phyloP scores from a whole-genome alignment of 345 rosid genomes.

The Murraya paniculata region DNA sequence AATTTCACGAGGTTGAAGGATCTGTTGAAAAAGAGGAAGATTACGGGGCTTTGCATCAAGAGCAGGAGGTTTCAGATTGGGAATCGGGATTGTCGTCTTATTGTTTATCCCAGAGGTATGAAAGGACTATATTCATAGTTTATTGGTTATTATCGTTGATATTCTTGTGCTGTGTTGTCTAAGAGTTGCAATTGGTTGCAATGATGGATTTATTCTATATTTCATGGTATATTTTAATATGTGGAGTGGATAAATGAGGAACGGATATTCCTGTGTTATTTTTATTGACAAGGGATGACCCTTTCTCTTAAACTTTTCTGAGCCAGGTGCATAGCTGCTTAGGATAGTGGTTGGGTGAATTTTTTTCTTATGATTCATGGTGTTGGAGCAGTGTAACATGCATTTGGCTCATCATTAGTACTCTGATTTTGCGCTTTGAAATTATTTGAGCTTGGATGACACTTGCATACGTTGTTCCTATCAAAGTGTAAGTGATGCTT shows the following conservation, averaged over 20 bases:
- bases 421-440: slow-evolving; percentile 5
- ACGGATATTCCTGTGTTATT: not conserved
- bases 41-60: slow-evolving; percentile 94
- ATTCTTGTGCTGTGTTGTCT: not conserved
- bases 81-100: slow-evolving; percentile 94
- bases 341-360: slow-evolving; percentile 12
- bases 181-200: not conserved
- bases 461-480: slow-evolving; percentile 10
- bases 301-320: slow-evolving; percentile 12
- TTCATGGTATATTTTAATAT: not conserved
- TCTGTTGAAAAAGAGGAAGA: slow-evolving; percentile 94
- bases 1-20: slow-evolving; percentile 92
- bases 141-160: not conserved
- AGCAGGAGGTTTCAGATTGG: slow-evolving; percentile 99
- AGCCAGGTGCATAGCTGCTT: slow-evolving; percentile 10
- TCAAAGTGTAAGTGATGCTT: slow-evolving; percentile 8
- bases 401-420: slow-evolving; percentile 12
- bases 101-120: slow-evolving; percentile 99
- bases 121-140: not conserved
- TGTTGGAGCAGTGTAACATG: not conserved
- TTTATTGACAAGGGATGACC: not conserved
- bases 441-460: slow-evolving; percentile 19
- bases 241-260: slow-evolving; percentile 6
- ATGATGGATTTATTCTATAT: not conserved
- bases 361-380: slow-evolving; percentile 11